A percentile compares a stretch with the other conserved stretches of the same genome.
phyloP scores from a whole-genome alignment of 345 rosid genomes.

The Aethionema arabicum region DNA sequence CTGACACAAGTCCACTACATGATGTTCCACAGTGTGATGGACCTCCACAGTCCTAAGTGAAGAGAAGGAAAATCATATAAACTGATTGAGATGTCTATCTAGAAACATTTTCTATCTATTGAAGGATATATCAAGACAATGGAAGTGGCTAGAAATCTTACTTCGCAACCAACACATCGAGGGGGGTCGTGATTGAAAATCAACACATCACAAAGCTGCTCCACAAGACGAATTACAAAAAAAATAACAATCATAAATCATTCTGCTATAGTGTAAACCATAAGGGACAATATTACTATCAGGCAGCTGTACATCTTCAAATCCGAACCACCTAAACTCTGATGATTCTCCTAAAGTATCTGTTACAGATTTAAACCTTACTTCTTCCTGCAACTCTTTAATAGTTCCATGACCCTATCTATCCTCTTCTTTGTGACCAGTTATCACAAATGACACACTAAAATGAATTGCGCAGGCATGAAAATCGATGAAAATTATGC shows the following conservation, averaged over 20 bases:
- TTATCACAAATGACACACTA: neutral
- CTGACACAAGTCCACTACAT: constrained; percentile 77
- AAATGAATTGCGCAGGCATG: constrained; percentile 6
- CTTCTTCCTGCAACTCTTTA: constrained; percentile 1
- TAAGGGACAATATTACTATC: neutral
- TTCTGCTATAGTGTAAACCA: constrained; percentile 7
- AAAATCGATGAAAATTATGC: neutral
- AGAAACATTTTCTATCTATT: constrained; percentile 3
- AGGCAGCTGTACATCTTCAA: constrained; percentile 12
- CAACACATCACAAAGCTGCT: constrained; percentile 85
- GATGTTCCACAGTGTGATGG: constrained; percentile 72
- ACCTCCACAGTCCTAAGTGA: constrained; percentile 77
- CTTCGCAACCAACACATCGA: constrained; percentile 74
- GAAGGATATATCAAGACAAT: constrained; percentile 15
- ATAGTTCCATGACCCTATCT: constrained; percentile 11
- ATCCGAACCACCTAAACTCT: constrained; percentile 4
- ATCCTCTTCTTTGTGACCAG: neutral
- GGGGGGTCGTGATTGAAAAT: constrained; percentile 91
- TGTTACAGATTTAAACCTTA: neutral
- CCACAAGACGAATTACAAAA: constrained; percentile 37
- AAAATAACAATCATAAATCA: constrained; percentile 38
- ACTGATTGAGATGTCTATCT: constrained; percentile 13
- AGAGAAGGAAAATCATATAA: constrained; percentile 20
- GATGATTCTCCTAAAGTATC: neutral
- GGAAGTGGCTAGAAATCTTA: constrained; percentile 41